A percentile compares a stretch with the other conserved stretches of the same genome.
phyloP scores from a whole-genome alignment of 169 alveolate species.

The Plasmodium vivax region DNA sequence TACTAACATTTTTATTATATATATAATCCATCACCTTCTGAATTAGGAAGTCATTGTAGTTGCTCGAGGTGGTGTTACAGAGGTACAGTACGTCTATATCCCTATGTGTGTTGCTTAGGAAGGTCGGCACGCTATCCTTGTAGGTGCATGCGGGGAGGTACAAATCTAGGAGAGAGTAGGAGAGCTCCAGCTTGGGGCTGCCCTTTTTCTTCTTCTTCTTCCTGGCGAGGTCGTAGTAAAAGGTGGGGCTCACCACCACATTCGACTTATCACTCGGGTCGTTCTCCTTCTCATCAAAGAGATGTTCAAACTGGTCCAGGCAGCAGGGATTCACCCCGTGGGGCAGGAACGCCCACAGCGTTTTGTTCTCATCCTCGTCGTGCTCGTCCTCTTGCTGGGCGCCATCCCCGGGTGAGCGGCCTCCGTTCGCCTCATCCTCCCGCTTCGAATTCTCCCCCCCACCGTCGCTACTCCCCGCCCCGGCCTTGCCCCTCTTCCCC shows the following conservation, averaged over 20 bases:
- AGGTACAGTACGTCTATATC: conserved; percentile 58
- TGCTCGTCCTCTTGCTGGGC: background rate
- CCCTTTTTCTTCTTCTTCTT: background rate
- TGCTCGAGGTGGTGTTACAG: conserved; percentile 45
- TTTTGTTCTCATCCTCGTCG: conserved; percentile 23
- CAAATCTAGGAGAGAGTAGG: conserved; percentile 41
- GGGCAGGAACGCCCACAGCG: conserved; percentile 69
- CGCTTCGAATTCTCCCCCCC: background rate
- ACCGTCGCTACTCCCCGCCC: background rate
- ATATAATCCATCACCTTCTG: conserved; percentile 69
- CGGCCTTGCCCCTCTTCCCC: background rate
- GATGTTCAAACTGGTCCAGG: background rate
- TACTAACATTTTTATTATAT: conserved; percentile 31
- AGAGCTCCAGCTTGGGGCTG: background rate
- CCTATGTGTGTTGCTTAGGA: conserved; percentile 9
- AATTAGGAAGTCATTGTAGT: conserved; percentile 55
- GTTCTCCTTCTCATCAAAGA: background rate
- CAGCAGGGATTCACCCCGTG: conserved; percentile 72
- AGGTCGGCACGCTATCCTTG: background rate
- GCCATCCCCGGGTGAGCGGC: too few species aligned
- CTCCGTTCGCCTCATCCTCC: background rate
- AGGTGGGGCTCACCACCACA: background rate
- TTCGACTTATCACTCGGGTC: background rate
- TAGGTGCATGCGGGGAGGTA: conserved; percentile 33
- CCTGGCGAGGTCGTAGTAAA: conserved; percentile 24